Base-by-base conservation (phyloP, 495 filamentous ascomycete species). In the Margaritispora aquatica region DNA sequence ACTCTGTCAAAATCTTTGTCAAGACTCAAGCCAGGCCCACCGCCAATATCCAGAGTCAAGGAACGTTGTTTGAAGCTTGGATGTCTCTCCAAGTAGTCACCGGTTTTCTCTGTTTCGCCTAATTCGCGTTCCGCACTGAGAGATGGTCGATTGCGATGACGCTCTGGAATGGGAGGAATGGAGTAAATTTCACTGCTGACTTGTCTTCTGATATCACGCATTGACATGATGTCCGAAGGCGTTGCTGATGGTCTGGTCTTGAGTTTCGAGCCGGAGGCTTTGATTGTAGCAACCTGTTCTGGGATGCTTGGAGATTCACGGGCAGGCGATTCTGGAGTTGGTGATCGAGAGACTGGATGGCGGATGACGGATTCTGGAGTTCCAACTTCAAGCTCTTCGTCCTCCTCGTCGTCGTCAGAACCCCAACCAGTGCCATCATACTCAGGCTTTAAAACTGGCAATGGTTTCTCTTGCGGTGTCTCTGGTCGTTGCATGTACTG, bases 281-380 rank as follows among this genome's bases (percentile, higher is more conserved):
- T 92, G 74, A 97, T 92, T 2, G 95, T 97, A 2, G 95, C 91
- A 31, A 92, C 70, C 22, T 84, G 84, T 62, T 97, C 92, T 2
- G 93, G 90, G 38, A 98, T 81, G 15, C 74, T 70, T 8, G 84
- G 81, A 5, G 81, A 82, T 9, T 83, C 77, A 2, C 74, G 69
- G 9, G 74, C 57, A 20, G 76, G 71, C 24, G 76, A 72, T 24
- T 36, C 52, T 50, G 68, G 71, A n/a, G 38, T 44, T 44, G 38
- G 38, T n/a, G 38, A 44, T 7, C 38, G 11, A 27, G 66, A 57
- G 17, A 84, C 65, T 20, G 89, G 83, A 63, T 89, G 89, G 57
- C 90, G 88, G 62, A 97, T 95, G 24, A 97, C 92, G n/a, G 94
- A 97, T 26, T 94, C 90, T 10, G 91, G 90, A 2, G 93, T 96